These are phyloP conservation scores for Yamadazyma diddensiae DNA, from an alignment of 1,139 yeast species.

Conservation along the genomic window DNA sequence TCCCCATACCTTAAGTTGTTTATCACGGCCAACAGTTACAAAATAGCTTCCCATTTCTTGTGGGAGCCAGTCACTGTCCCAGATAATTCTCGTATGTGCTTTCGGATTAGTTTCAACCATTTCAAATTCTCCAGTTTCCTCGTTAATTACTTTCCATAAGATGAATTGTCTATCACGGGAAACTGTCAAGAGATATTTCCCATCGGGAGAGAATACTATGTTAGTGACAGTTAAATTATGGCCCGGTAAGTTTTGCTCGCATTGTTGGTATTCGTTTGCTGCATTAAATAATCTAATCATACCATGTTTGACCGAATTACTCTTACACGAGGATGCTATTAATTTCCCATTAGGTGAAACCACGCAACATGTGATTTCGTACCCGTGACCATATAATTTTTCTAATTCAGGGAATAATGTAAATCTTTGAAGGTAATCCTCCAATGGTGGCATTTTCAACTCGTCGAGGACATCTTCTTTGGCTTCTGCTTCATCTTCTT, in stretches of 20 bases:
- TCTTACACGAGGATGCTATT: conserved; percentile 88
- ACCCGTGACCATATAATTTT: conserved; percentile 95
- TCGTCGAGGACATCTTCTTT: conserved; percentile 44
- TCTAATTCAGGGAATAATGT: conserved; percentile 95
- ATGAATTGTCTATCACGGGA: conserved; percentile 89
- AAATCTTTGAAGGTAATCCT: conserved; percentile 85
- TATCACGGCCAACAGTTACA: conserved; percentile 88
- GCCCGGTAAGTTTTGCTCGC: conserved; percentile 41
- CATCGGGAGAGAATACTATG: conserved; percentile 71
- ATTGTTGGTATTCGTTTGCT: conserved; percentile 40
- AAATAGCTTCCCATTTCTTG: conserved; percentile 38
- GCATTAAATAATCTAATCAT: conserved; percentile 75
- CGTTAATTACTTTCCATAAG: conserved; percentile 59
- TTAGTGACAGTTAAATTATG: conserved; percentile 88
- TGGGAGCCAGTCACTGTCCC: conserved; percentile 93
- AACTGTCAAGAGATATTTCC: conserved; percentile 68
- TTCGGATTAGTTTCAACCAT: conserved; percentile 51
- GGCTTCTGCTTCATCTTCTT: conserved; percentile 35
- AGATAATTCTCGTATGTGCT: conserved; percentile 88
- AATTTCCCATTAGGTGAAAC: conserved; percentile 61
- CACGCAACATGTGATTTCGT: conserved; percentile 82
- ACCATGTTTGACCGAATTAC: conserved; percentile 82
- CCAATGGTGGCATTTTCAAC: conserved; percentile 67
- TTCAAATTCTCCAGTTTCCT: conserved; percentile 38
- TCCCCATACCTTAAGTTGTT: conserved; percentile 70